Conservation (phyloP, 2,329 filamentous ascomycete genomes). For the Cercospora beticola region DNA sequence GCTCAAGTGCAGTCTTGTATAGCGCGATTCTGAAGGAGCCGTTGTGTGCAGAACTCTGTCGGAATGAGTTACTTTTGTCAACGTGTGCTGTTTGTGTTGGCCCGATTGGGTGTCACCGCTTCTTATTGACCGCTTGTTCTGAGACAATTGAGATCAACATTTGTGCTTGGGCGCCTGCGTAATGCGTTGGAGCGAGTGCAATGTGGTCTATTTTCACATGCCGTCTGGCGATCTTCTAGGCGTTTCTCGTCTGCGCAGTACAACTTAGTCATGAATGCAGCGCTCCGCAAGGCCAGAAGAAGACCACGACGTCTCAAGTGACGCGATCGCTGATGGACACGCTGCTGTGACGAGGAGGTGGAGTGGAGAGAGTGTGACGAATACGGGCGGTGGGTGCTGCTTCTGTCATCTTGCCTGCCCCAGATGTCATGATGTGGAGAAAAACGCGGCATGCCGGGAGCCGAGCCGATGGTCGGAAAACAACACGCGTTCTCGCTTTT, state of each 20-base stretch:
- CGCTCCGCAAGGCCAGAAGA: background rate
- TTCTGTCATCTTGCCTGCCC: background rate
- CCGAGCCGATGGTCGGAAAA: background rate
- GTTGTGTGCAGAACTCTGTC: background rate
- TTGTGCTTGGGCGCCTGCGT: background rate
- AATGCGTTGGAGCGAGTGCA: background rate
- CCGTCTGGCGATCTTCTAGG: background rate
- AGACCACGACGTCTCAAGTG: background rate
- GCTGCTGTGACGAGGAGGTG: conserved; percentile 1
- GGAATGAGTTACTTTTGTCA: background rate
- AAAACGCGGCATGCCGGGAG: background rate
- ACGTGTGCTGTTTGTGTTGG: background rate
- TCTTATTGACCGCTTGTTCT: background rate
- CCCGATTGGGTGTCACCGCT: background rate
- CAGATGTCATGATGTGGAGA: background rate
- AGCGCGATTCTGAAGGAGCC: background rate
- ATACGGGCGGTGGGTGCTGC: background rate
- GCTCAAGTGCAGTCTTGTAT: background rate
- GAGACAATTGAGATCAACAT: background rate
- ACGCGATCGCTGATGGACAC: background rate
- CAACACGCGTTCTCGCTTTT: background rate
- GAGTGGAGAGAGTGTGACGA: background rate
- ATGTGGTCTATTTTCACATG: background rate
- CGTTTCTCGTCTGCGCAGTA: background rate
- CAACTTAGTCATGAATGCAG: background rate